Evolutionary conservation across 2,329 filamentous ascomycete species (phyloP).

Genomic region (Exserohilum turcica): DNA sequence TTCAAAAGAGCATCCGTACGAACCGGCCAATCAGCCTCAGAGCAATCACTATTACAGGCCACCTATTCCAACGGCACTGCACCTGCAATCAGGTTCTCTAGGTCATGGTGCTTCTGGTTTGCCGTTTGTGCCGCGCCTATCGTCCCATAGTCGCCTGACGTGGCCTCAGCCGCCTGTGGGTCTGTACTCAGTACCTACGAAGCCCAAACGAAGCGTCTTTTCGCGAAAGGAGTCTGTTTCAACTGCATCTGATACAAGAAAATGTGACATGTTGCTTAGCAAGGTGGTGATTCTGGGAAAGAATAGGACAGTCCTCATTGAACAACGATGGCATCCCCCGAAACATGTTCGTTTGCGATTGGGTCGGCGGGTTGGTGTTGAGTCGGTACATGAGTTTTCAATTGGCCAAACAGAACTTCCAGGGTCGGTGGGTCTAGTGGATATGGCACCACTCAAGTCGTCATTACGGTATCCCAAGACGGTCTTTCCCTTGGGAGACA

Average conservation of each 20-base stretch:
- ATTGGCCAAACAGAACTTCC: not conserved
- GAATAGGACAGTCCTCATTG: conserved; percentile 20
- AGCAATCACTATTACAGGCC: not conserved
- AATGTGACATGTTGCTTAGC: conserved; percentile 9
- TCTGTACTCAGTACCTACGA: conserved; percentile 26
- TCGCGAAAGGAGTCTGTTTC: conserved; percentile 3
- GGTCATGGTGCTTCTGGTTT: not conserved
- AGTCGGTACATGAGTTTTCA: not conserved
- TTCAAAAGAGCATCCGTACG: not conserved
- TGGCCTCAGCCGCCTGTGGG: conserved; percentile 25
- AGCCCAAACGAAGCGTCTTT: conserved; percentile 13
- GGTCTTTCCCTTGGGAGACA: not conserved
- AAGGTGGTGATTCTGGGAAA: conserved; percentile 27
- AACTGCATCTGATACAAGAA: not conserved
- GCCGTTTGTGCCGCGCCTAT: not conserved
- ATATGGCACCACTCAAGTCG: not conserved
- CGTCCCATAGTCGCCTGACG: not conserved
- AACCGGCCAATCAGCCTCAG: not conserved
- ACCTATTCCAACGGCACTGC: not conserved
- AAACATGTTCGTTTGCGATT: conserved; percentile 9
- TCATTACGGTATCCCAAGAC: not conserved
- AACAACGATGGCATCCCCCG: conserved; percentile 23
- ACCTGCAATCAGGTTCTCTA: not conserved
- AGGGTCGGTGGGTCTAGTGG: not conserved
- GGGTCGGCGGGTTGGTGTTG: no score